phyloP scores from a whole-genome alignment of 768 basidiomycete genomes.

The Pleurotus citrinopileatus region DNA sequence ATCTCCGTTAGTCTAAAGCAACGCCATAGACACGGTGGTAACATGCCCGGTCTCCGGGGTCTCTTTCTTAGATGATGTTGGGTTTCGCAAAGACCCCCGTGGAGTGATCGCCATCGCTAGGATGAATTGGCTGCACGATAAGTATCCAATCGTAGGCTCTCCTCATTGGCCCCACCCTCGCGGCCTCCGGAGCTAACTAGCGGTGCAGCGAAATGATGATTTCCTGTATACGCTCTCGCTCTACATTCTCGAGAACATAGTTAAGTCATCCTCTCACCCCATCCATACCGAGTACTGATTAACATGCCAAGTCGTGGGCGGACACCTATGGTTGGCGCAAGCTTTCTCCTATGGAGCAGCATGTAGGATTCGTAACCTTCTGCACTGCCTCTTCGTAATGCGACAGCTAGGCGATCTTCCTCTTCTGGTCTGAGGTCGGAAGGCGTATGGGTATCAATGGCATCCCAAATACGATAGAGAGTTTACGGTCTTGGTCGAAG shows the following conservation, averaged over 20 bases:
- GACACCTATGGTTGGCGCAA: constrained; percentile 41
- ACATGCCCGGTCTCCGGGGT: constrained; percentile 29
- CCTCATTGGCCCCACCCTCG: background rate
- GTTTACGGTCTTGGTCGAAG: constrained; percentile 33
- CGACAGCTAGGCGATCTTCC: constrained; percentile 30
- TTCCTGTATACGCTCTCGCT: constrained; percentile 29
- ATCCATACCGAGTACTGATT: background rate
- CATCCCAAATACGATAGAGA: constrained; percentile 39
- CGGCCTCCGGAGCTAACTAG: background rate
- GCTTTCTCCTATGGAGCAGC: constrained; percentile 40
- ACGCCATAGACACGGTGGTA: constrained; percentile 22
- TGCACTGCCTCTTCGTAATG: background rate
- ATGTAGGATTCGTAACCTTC: constrained; percentile 22
- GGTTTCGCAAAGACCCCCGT: constrained; percentile 25
- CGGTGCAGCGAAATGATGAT: constrained; percentile 27
- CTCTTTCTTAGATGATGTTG: constrained; percentile 12
- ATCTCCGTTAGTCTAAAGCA: background rate
- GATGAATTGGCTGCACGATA: constrained; percentile 35
- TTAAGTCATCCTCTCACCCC: constrained; percentile 18
- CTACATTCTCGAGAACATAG: constrained; percentile 30
- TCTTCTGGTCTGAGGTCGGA: constrained; percentile 41
- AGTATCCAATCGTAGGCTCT: constrained; percentile 31
- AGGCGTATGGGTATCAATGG: constrained; percentile 42
- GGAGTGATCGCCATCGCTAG: constrained; percentile 33
- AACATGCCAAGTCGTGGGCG: constrained; percentile 24